Percentiles rank a stretch among this genome's conserved stretches.
Conservation (phyloP, 192 early-diverging fungal species). For the Haplosporangium gracile region DNA sequence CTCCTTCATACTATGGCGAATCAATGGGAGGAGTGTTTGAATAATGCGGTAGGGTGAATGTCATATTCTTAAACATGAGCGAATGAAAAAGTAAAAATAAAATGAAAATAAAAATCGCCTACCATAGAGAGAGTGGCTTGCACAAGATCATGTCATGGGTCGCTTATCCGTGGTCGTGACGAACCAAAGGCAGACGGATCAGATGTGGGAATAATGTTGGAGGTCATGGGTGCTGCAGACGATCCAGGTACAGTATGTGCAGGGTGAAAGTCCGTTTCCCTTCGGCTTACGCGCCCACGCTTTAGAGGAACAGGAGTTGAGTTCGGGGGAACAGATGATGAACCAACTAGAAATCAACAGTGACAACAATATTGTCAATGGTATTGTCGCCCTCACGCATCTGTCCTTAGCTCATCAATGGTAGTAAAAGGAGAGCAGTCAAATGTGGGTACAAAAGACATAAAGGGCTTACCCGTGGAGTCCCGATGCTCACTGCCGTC, state of each 20-base stretch:
- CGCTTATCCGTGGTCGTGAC: slow-evolving; percentile 29
- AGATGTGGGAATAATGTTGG: slow-evolving; percentile 11
- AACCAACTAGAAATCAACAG: slow-evolving; percentile 17
- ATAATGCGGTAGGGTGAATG: not conserved
- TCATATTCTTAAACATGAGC: slow-evolving; percentile 14
- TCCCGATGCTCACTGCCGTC: slow-evolving; percentile 2
- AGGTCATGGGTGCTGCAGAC: slow-evolving; percentile 1
- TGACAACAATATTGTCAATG: slow-evolving; percentile 6
- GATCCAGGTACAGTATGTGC: not conserved
- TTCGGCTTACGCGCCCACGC: slow-evolving; percentile 19
- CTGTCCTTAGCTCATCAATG: not conserved
- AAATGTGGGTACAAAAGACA: slow-evolving; percentile 6
- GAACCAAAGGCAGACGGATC: slow-evolving; percentile 2
- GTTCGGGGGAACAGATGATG: slow-evolving; percentile 19
- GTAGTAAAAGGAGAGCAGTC: not conserved
- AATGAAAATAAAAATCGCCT: no score
- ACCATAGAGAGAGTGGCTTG: slow-evolving; percentile 26
- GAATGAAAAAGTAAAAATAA: slow-evolving; percentile 7
- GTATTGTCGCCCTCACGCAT: not conserved
- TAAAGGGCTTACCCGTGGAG: slow-evolving; percentile 15
- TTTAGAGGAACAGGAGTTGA: slow-evolving; percentile 18
- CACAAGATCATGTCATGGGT: slow-evolving; percentile 36
- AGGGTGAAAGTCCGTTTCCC: slow-evolving; percentile 4
- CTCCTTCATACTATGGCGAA: no score
- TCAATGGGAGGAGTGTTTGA: no score